Base-by-base conservation (phyloP, 805 yeast species). In the Kazachstania kunashirensis region DNA sequence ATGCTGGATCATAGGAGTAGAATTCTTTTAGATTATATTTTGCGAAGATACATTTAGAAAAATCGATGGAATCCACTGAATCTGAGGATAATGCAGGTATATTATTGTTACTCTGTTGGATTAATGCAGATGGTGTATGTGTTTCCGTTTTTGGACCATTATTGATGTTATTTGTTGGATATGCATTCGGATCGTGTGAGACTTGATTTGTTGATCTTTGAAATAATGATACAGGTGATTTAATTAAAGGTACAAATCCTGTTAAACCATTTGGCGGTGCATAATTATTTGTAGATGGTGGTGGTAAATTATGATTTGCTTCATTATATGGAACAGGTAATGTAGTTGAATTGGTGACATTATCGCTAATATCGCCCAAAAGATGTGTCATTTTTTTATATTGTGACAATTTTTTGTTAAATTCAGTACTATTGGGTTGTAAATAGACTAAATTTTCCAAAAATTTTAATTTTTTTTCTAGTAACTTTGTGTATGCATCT, bases 401-500 rank as follows among this genome's bases (percentile, higher is more conserved):
- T 38, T 59, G 60, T 33, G 37, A 17, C 15, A 55, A 46, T 41
- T 54, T 61, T 41, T 55, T 57, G 43, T 54, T 56, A 19, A 49
- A 55, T 7, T 54, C 43, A 13, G 41, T 40, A 7, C 56, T 53
- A 27, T 43, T 48, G 17, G 53, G 53, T 3, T 46, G 37, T 24
- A 57, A 34, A 18, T 43, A 55, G 20, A 74, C 48, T 20, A 71
- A 40, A 29, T 63, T 66, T 44, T 77, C 81, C 31, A 77, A 48
- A 36, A 63, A 68, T 36, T 65, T 65, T 24, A 77, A 65, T 47
- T 71, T 71, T 39, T 68, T 70, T 46, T 77, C 84, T 38, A 77
- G 49, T 50, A 73, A 64, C 12, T 63, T 39, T 0, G 81, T 76
- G 47, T 77, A 77, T 24, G 73, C 79, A 45, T 74, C 76, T 48